These are phyloP conservation scores for Aureobasidium lini DNA, from an alignment of 2,329 filamentous ascomycete species.

Conservation along the genomic window DNA sequence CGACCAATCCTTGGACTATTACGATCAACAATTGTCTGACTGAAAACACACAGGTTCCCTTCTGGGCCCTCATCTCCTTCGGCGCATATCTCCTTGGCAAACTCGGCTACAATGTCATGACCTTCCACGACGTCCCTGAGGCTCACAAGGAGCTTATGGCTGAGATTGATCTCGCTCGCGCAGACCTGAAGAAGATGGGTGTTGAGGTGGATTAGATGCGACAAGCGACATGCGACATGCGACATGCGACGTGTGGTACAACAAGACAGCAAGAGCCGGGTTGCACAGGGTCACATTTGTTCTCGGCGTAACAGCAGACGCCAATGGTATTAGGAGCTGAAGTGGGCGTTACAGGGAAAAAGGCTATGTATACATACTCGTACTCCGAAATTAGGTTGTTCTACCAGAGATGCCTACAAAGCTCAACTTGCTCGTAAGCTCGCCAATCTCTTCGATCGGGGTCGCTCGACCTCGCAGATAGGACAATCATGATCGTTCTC, in stretches of 20 bases:
- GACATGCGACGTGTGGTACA: no score
- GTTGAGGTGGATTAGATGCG: constrained; percentile 64
- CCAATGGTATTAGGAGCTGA: neutral
- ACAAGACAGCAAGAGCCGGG: no score
- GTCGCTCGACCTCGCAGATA: constrained; percentile 21
- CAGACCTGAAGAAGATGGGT: constrained; percentile 64
- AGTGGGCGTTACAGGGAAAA: constrained; percentile 1
- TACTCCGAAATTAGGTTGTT: neutral
- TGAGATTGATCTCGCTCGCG: constrained; percentile 72
- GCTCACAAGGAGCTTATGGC: constrained; percentile 83
- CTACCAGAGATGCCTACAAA: constrained; percentile 3
- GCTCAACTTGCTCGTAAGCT: constrained; percentile 10
- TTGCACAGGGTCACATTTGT: neutral
- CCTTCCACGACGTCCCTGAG: constrained; percentile 91
- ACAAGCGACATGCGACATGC: constrained; percentile 11
- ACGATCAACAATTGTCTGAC: neutral
- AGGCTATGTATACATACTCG: constrained; percentile 7
- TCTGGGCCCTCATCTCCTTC: constrained; percentile 86
- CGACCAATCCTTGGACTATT: constrained; percentile 11
- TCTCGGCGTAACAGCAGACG: neutral
- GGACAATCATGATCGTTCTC: constrained; percentile 21
- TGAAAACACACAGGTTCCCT: constrained; percentile 61
- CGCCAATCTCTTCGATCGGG: constrained; percentile 19
- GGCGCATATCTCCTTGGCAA: constrained; percentile 88
- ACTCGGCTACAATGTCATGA: constrained; percentile 85